Base-by-base conservation (phyloP, 2,329 filamentous ascomycete species). In the Ploettnerulaceae sp. region DNA sequence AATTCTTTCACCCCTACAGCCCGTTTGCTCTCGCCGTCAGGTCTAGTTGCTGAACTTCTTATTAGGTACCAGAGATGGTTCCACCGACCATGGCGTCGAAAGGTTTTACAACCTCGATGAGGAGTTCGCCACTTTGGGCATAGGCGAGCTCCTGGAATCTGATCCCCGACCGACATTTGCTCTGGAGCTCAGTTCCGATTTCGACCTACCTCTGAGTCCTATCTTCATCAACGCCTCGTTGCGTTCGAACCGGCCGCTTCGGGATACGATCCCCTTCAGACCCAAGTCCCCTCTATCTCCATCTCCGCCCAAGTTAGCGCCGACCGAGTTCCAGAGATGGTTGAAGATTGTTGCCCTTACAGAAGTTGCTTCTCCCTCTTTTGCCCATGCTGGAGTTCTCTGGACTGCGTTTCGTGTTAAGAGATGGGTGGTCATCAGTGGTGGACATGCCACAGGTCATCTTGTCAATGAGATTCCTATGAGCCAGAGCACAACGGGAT, bases 161-260 rank as follows among this genome's bases (percentile, higher is more conserved):
- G 86, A 91, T 61, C 77, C 82, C 40, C 72, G 86, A 37, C 86
- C 86, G 2, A 86, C 83, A 0, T 87, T 91, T 57, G 74, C 90
- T 28, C 69, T 90, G 22, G 84, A 89, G 55, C 65, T 84, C 32
- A 70, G 71, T 53, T 64, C 71, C 24, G 68, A 69, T 17, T 66
- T 71, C 1, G 48, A 54, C 3, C 71, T 73, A 0, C 68, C 70
- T 1, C 64, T 89, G 26, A 71, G 75, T 24, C 72, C 86, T 2
- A 58, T 86, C 0, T 90, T 84, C 61, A 74, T 76, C 18, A 91
- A 91, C 58, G 69, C 73, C 7, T 75, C 83, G 2, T 67, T 91
- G 47, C 77, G 79, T 37, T 71, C 74, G 0, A 43, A 55, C 33
- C 24, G 17, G 15, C 41, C 43, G 12, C 48, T 56, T 5, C 33